Evolutionary conservation across 2,329 filamentous ascomycete genomes (phyloP), one percentile per base, ranked within the genome.

Genomic region (Cytospora mali): DNA sequence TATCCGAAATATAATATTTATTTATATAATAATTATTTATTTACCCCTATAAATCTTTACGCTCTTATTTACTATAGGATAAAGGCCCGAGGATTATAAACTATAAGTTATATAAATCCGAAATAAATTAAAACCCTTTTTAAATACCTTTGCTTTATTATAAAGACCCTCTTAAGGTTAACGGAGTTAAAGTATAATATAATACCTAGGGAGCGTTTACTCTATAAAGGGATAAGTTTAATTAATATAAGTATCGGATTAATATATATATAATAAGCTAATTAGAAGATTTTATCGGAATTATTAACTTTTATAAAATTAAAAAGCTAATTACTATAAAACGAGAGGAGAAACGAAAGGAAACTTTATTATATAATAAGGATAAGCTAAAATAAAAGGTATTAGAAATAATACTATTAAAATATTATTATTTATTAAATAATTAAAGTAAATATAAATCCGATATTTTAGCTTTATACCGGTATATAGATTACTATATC

Each of bases 1-100:
- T 46, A 46, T 23, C n/a, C 21, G 11, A 56, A 9, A 56, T 56
- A 56, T n/a, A n/a, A 42, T 42, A 42, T 16, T 42, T n/a, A n/a
- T n/a, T n/a, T n/a, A n/a, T n/a, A n/a, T n/a, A n/a, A n/a, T n/a
- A n/a, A 42, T 16, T 42, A 27, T 14, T 23, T 18, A 4, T 42
- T 55, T 55, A 39, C 11, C 27, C 31, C 11, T 16, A 42, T n/a
- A 39, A 3, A 21, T 56, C 13, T 42, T 18, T 14, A 27, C 5
- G 6, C 5, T 56, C 27, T 25, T 28, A 39, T 2, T 46, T 56
- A 56, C 6, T 14, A n/a, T 23, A 13, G 21, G 28, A 28, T 46
- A 46, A 16, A 10, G 35, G 18, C 4, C 6, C 18, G n/a, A 11
- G 21, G 31, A 18, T 29, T 28, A n/a, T 56, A 28, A 42, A 25